Base-by-base conservation (phyloP, 768 basidiomycete genomes). In the Russula lepida region DNA sequence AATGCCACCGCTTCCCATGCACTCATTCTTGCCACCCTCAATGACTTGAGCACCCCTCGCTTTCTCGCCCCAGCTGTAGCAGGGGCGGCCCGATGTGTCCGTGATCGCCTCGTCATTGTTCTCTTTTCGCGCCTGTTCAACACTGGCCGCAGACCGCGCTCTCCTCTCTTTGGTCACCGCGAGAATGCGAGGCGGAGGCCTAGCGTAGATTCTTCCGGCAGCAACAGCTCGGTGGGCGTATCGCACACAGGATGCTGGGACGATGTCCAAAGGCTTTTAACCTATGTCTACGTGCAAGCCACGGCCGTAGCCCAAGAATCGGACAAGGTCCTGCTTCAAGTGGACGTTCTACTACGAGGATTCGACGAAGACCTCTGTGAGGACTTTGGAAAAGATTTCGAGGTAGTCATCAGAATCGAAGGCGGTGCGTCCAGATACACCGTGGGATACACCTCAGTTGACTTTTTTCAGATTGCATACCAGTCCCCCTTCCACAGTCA, bases 221-320 rank as follows among this genome's bases (percentile, higher is more conserved):
- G 64, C 59, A 49, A 51, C n/a, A 56, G 33, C 37, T 60, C 64
- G 4, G 58, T 35, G 6, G 54, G 58, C 9, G 35, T 73, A 6
- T 69, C 81, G 32, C 81, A 78, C 60, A 78, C 80, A 2, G 72
- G 70, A 19, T 71, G 71, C 32, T 98, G 88, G 84, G 75, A 83
- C 55, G 77, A 78, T 21, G 78, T 94, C 3, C 91, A 95, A 74
- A 74, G 79, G 11, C 79, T 95, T 49, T 78, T 98, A 63, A 89
- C 89, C 0, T 86, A 83, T 68, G 81, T 89, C 41, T 97, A 98
- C 71, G 88, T 91, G 3, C 86, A 88, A 66, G 88, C 90, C n/a
- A 87, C 87, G 15, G 84, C 81, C 67, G 80, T 84, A 44, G 87
- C 89, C 15, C 84, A 86, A 69, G 78, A 81, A 39, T 71, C 78